Conservation (phyloP, 768 basidiomycete genomes). For the Cubamyces sp. region DNA sequence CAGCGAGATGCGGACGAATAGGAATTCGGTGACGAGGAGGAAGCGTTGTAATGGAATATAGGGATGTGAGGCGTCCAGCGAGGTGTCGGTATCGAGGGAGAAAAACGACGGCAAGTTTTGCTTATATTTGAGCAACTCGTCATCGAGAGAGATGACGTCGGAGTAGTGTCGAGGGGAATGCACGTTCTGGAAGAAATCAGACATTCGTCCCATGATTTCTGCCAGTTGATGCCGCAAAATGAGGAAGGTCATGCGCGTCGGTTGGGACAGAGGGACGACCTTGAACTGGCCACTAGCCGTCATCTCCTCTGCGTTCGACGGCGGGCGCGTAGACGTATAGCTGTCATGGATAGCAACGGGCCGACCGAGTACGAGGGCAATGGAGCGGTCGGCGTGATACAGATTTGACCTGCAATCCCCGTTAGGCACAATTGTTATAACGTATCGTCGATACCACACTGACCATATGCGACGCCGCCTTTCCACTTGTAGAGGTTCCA, state of each 20-base stretch:
- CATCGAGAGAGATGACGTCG: constrained; percentile 82
- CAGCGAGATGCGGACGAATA: constrained; percentile 82
- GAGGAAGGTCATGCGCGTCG: constrained; percentile 86
- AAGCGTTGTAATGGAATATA: constrained; percentile 86
- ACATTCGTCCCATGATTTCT: constrained; percentile 84
- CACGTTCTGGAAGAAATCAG: constrained; percentile 92
- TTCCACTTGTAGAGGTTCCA: constrained; percentile 79
- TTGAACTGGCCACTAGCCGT: constrained; percentile 47
- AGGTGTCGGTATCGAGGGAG: constrained; percentile 73
- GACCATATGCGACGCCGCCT: constrained; percentile 92
- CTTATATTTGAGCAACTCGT: constrained; percentile 80
- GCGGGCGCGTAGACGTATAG: constrained; percentile 81
- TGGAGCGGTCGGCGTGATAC: constrained; percentile 93
- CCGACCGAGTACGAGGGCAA: constrained; percentile 88
- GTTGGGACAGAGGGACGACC: constrained; percentile 62
- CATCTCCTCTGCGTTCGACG: constrained; percentile 71
- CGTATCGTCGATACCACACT: constrained; percentile 23
- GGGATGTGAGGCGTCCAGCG: constrained; percentile 64
- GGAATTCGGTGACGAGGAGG: constrained; percentile 86
- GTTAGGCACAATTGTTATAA: background rate
- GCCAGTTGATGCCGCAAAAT: constrained; percentile 85
- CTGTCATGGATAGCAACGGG: constrained; percentile 89
- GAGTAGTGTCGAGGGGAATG: constrained; percentile 77
- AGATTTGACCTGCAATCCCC: constrained; percentile 69
- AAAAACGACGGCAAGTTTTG: constrained; percentile 79